phyloP scores from a whole-genome alignment of 2,329 filamentous ascomycete species.

The Scedosporium apiospermum region DNA sequence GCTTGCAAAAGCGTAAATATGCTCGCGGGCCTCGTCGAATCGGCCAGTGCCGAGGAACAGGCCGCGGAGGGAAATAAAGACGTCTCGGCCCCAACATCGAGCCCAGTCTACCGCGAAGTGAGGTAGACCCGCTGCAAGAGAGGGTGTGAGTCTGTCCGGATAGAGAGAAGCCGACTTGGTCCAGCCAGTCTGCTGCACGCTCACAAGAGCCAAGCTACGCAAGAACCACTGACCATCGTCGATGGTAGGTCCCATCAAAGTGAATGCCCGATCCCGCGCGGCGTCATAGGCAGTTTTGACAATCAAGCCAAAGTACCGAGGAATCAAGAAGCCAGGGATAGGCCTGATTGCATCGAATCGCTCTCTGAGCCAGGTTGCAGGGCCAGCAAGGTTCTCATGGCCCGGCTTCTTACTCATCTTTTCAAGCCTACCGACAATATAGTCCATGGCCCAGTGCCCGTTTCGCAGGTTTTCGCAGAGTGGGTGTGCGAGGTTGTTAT shows the following conservation, averaged over 20 bases:
- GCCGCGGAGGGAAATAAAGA: constrained; percentile 90
- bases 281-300: constrained; percentile 82
- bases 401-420: constrained; percentile 54
- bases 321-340: constrained; percentile 81
- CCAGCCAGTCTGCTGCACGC: constrained; percentile 79
- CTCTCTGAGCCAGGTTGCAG: constrained; percentile 69
- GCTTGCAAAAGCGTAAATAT: constrained; percentile 89
- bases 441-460: constrained; percentile 88
- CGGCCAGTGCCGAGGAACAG: constrained; percentile 86
- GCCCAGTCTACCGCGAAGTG: constrained; percentile 94
- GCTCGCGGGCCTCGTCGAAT: constrained; percentile 81
- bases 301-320: constrained; percentile 86
- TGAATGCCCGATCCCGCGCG: constrained; percentile 67
- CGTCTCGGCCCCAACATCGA: constrained; percentile 92
- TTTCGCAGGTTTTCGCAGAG: constrained; percentile 87
- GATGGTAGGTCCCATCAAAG: constrained; percentile 70
- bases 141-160: constrained; percentile 75
- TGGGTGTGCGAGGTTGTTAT: constrained; percentile 88
- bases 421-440: constrained; percentile 69
- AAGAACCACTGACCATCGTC: constrained; percentile 79
- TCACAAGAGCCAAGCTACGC: constrained; percentile 82
- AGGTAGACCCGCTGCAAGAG: constrained; percentile 82
- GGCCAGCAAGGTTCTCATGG: constrained; percentile 52
- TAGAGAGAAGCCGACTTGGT: constrained; percentile 87
- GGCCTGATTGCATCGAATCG: constrained; percentile 78